Evolutionary conservation across 192 early-diverging fungal genomes (phyloP).

Genomic region (Entomortierella parvispora): DNA sequence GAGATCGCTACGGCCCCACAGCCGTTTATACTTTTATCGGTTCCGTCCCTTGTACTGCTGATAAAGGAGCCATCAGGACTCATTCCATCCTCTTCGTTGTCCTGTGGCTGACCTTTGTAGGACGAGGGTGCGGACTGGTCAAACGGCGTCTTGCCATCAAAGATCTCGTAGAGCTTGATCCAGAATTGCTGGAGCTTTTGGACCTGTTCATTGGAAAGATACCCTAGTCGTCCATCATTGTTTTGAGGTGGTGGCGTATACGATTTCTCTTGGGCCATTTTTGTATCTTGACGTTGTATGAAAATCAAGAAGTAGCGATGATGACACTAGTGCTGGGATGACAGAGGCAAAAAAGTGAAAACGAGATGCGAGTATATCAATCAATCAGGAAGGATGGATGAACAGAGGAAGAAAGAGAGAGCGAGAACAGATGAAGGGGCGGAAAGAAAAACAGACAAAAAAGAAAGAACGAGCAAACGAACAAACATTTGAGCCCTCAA

Average conservation of each 20-base stretch:
- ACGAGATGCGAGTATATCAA: too few species aligned
- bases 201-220: slow-evolving; percentile 43
- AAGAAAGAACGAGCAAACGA: too few species aligned
- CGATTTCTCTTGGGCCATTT: too few species aligned
- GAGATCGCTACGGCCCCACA: slow-evolving; percentile 18
- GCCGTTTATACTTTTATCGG: slow-evolving; percentile 31
- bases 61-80: too few species aligned
- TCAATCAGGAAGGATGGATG: too few species aligned
- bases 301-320: too few species aligned
- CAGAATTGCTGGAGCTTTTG: slow-evolving; percentile 48
- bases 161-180: slow-evolving; percentile 49
- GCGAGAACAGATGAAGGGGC: too few species aligned
- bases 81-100: slow-evolving; percentile 2
- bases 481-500: too few species aligned
- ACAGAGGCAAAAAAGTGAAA: too few species aligned
- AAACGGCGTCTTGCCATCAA: slow-evolving; percentile 47
- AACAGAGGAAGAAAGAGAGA: too few species aligned
- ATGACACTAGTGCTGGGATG: too few species aligned
- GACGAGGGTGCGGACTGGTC: slow-evolving; percentile 43
- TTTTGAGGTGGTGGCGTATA: slow-evolving; percentile 29
- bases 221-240: slow-evolving; percentile 47
- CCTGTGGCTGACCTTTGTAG: slow-evolving; percentile 46
- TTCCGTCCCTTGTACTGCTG: slow-evolving; percentile 4
- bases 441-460: too few species aligned
- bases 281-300: slow-evolving; percentile 25